Evolutionary conservation across 1,284 basidiomycete species (phyloP).

Genomic region (Leccinum angustisporum): DNA sequence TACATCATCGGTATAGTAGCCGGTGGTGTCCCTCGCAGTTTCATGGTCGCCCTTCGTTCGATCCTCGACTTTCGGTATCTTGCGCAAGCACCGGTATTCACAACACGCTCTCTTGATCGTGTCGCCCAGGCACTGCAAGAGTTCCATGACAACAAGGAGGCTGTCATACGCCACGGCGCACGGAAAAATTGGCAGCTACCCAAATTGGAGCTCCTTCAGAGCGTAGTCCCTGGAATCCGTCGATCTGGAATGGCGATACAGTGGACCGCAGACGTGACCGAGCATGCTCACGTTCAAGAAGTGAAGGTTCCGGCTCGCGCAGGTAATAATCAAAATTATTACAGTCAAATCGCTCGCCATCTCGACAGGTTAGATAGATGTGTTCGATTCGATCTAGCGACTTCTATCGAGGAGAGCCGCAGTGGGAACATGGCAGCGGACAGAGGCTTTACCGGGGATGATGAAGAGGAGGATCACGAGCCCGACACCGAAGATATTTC

Average conservation of each 20-base stretch:
- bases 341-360: background rate
- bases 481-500: background rate
- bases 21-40: background rate
- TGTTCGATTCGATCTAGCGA: constrained; percentile 4
- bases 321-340: constrained; percentile 7
- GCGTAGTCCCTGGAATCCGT: background rate
- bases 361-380: constrained; percentile 8
- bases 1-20: constrained; percentile 3
- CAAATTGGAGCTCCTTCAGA: background rate
- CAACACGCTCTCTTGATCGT: background rate
- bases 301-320: constrained; percentile 5
- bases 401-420: background rate
- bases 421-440: background rate
- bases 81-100: constrained; percentile 8
- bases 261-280: constrained; percentile 5
- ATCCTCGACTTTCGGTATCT: constrained; percentile 4
- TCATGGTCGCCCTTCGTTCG: constrained; percentile 1
- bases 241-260: constrained; percentile 5
- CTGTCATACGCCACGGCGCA: background rate
- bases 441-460: background rate
- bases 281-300: constrained; percentile 8
- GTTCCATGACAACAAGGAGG: constrained; percentile 10
- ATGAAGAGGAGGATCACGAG: constrained; percentile 3
- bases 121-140: constrained; percentile 3
- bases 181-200: background rate